phyloP scores from a whole-genome alignment of 2,329 filamentous ascomycete genomes.

The Colletotrichum sp. region DNA sequence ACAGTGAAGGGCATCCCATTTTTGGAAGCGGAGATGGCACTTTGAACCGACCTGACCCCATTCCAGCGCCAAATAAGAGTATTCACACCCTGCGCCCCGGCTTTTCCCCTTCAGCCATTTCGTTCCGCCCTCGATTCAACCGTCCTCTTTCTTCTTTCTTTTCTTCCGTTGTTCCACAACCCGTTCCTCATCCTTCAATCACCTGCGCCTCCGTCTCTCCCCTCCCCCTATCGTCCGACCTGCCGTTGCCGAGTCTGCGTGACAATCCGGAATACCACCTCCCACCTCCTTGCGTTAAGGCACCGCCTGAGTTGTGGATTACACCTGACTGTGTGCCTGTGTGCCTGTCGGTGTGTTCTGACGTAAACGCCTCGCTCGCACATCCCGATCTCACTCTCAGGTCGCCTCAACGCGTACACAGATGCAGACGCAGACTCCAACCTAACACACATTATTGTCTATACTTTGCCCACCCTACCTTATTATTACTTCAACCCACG shows the following conservation, averaged over 20 bases:
- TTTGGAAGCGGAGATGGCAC: slow-evolving; percentile 13
- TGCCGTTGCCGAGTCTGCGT: background rate
- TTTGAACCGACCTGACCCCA: slow-evolving; percentile 1
- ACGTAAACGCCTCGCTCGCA: slow-evolving; percentile 7
- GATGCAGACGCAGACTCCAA: background rate
- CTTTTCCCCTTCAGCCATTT: slow-evolving; percentile 2
- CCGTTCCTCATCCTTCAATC: background rate
- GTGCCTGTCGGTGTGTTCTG: background rate
- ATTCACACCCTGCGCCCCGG: slow-evolving; percentile 11
- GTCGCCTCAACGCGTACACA: background rate
- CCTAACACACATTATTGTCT: background rate
- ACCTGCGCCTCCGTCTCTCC: background rate
- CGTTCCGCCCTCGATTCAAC: background rate
- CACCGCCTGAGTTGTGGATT: background rate
- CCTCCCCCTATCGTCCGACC: background rate
- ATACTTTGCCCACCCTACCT: background rate
- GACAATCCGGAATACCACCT: background rate
- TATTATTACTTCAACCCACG: background rate
- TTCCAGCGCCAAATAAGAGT: slow-evolving; percentile 10
- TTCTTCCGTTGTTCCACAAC: background rate
- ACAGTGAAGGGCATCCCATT: background rate
- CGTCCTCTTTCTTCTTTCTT: background rate
- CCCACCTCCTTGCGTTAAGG: background rate
- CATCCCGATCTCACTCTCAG: background rate
- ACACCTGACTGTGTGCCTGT: background rate